Percentiles rank a stretch among this genome's conserved stretches.
These are phyloP conservation scores for Brassica rapa DNA, from an alignment of 345 rosid species.

Conservation along the genomic window DNA sequence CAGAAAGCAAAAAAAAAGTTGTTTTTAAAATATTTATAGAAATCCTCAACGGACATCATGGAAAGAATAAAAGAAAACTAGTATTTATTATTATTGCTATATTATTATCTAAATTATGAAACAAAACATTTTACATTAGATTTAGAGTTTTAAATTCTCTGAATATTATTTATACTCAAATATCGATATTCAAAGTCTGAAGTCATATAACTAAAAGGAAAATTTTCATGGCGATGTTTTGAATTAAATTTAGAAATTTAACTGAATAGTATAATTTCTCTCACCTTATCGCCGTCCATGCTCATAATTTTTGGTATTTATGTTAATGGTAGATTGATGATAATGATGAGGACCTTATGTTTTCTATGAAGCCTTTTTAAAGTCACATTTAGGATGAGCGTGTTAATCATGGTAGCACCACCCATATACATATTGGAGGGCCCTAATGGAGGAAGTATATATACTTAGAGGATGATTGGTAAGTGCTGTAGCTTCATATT, in stretches of 20 bases:
- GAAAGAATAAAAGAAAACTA: background rate
- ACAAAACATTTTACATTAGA: background rate
- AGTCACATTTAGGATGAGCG: constrained; percentile 27
- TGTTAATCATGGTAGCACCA: constrained; percentile 29
- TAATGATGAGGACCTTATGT: constrained; percentile 14
- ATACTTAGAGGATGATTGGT: too few relatives aligned
- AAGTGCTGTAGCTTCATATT: too few relatives aligned
- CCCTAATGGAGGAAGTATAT: background rate
- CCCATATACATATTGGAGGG: constrained; percentile 24
- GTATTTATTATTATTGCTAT: too few relatives aligned
- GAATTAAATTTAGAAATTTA: background rate
- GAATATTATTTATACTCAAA: background rate
- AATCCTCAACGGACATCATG: background rate
- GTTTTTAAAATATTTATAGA: background rate
- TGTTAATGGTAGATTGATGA: constrained; percentile 25
- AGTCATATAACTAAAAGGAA: background rate
- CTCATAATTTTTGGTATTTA: constrained; percentile 1
- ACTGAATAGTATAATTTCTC: constrained; percentile 5
- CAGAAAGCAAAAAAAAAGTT: background rate
- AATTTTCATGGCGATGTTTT: background rate
- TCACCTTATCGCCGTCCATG: constrained; percentile 27
- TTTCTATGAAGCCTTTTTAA: constrained; percentile 9
- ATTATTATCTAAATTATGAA: background rate
- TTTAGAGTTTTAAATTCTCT: background rate
- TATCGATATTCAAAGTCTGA: background rate